These are phyloP conservation scores for Bipolaris oryzae DNA, from an alignment of 2,329 filamentous ascomycete species.

Conservation along the genomic window DNA sequence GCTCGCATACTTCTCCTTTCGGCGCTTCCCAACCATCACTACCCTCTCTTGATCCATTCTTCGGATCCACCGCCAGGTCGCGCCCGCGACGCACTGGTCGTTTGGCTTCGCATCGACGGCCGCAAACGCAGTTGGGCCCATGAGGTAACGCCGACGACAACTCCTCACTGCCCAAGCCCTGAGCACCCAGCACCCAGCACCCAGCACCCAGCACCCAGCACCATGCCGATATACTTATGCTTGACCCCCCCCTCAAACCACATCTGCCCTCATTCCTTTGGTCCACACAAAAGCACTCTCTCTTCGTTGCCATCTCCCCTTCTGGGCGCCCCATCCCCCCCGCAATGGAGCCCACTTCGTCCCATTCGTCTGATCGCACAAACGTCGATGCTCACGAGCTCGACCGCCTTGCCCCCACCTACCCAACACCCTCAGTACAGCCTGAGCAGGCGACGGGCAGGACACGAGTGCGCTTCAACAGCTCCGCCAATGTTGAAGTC, in stretches of 20 bases:
- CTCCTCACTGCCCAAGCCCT: conserved; percentile 3
- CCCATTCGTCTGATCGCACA: conserved; percentile 19
- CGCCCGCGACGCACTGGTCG: conserved; percentile 8
- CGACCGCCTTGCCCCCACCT: conserved; percentile 6
- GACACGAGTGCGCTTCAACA: conserved; percentile 37
- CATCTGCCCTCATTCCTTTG: not conserved
- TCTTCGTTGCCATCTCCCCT: not conserved
- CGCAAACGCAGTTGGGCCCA: not conserved
- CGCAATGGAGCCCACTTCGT: conserved; percentile 27
- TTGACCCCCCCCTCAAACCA: not conserved
- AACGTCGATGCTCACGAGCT: conserved; percentile 19
- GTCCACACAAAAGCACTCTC: not conserved
- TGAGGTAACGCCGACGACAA: conserved; percentile 1
- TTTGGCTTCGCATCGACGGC: conserved; percentile 4
- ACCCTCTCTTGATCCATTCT: conserved; percentile 3
- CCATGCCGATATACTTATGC: not conserved
- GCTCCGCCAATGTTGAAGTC: conserved; percentile 32
- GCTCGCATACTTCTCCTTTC: conserved; percentile 12
- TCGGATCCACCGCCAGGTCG: conserved; percentile 12
- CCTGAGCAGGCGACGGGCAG: conserved; percentile 20
- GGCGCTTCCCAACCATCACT: conserved; percentile 3
- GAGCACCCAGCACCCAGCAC: not conserved
- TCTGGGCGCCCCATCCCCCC: not conserved
- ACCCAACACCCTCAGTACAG: conserved; percentile 17
- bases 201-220: no score